A percentile compares a stretch with the other conserved stretches of the same genome.
phyloP scores from a whole-genome alignment of 371 early-diverging fungal genomes.

The Chytridiales sp. region DNA sequence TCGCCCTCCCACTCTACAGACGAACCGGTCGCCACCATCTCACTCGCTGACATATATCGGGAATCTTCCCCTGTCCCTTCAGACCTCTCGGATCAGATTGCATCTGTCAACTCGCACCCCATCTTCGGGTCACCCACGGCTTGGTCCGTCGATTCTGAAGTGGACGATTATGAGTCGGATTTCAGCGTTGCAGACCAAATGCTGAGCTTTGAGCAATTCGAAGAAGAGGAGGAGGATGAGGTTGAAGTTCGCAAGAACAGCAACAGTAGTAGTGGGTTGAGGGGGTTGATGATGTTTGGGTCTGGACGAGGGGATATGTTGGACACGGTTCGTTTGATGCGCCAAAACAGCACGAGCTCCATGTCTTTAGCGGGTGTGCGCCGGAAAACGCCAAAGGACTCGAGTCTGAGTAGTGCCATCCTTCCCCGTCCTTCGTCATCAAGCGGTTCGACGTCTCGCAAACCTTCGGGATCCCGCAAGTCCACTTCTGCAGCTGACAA shows the following conservation, averaged over 20 bases:
- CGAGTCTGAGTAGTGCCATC: too few relatives aligned
- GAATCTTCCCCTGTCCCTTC: constrained; percentile 1
- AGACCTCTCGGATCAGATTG: background rate
- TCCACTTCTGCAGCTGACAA: background rate
- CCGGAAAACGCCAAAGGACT: too few relatives aligned
- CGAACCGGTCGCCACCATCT: constrained; percentile 10
- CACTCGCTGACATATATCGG: constrained; percentile 28
- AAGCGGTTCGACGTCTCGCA: background rate
- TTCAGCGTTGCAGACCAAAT: constrained; percentile 1
- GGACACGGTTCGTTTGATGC: too few relatives aligned
- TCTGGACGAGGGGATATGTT: background rate
- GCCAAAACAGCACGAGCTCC: too few relatives aligned
- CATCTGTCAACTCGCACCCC: background rate
- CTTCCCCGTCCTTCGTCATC: too few relatives aligned
- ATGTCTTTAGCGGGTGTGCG: too few relatives aligned
- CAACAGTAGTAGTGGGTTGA: background rate
- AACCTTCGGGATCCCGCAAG: background rate
- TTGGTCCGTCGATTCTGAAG: background rate
- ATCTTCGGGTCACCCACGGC: constrained; percentile 4
- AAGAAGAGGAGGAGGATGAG: background rate
- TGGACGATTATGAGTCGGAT: constrained; percentile 1
- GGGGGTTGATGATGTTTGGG: background rate
- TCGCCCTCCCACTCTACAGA: background rate
- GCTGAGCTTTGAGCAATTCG: too few relatives aligned
- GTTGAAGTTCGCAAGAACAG: constrained; percentile 6